Conservation (phyloP, 2,329 filamentous ascomycete genomes). For the Zopfia rhizophila region DNA sequence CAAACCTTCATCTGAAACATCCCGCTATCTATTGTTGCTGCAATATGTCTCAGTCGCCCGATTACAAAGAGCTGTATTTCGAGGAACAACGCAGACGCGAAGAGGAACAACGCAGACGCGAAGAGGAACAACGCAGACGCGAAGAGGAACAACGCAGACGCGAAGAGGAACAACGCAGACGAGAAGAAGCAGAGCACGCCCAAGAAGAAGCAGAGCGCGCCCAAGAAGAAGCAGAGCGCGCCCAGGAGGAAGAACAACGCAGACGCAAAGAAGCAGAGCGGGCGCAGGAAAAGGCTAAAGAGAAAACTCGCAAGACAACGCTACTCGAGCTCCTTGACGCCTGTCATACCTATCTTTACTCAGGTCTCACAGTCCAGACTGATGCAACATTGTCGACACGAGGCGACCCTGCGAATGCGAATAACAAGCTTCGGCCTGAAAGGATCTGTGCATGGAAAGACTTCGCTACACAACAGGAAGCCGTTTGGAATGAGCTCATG, state of each 20-base stretch:
- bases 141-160: no score
- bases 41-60: slow-evolving; percentile 5
- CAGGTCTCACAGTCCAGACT: slow-evolving; percentile 20
- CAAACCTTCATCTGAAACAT: slow-evolving; percentile 15
- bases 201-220: slow-evolving; percentile 16
- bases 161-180: slow-evolving; percentile 13
- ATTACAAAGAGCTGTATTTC: no score
- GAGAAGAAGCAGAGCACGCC: no score
- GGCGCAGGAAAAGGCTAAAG: slow-evolving; percentile 13
- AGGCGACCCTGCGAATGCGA: slow-evolving; percentile 31
- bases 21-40: slow-evolving; percentile 16
- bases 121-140: no score
- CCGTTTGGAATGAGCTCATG: slow-evolving; percentile 28
- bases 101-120: no score
- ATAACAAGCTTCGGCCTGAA: slow-evolving; percentile 30
- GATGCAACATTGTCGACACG: slow-evolving; percentile 23
- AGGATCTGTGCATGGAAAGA: slow-evolving; percentile 20
- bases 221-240: no score
- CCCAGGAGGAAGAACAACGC: slow-evolving; percentile 14
- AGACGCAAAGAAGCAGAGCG: slow-evolving; percentile 14
- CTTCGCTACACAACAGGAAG: slow-evolving; percentile 27
- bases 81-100: no score
- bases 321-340: slow-evolving; percentile 22
- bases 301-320: slow-evolving; percentile 19
- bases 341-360: slow-evolving; percentile 21